Conservation (phyloP, 2,329 filamentous ascomycete genomes). For the Alternaria incomplexa region DNA sequence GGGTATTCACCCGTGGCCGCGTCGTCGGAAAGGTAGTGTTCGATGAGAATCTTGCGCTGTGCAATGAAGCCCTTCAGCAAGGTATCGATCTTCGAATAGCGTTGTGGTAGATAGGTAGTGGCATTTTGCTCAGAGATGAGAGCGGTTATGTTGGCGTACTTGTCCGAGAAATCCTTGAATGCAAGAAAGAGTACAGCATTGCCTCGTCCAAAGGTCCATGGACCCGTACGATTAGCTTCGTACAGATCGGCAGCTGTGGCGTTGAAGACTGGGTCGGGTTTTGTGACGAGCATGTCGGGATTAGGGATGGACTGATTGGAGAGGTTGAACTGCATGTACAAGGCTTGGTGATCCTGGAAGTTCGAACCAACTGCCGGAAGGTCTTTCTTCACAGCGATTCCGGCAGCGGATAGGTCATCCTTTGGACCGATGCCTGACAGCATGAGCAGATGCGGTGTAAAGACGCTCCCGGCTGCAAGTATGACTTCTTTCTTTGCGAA, state of each 20-base stretch:
- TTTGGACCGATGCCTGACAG: conserved; percentile 62
- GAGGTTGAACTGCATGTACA: conserved; percentile 9
- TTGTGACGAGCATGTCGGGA: conserved; percentile 7
- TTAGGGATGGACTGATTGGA: conserved; percentile 9
- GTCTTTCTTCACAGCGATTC: conserved; percentile 13
- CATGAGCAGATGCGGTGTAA: conserved; percentile 67
- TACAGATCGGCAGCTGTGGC: conserved; percentile 28
- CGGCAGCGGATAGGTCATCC: conserved; percentile 6
- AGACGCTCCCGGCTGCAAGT: conserved; percentile 61
- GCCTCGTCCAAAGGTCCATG: conserved; percentile 14
- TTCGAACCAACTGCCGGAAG: conserved; percentile 25
- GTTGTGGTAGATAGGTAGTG: conserved; percentile 10
- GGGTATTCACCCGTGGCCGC: conserved; percentile 34
- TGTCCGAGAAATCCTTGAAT: conserved; percentile 13
- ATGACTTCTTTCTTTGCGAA: conserved; percentile 57
- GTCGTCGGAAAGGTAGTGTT: conserved; percentile 12
- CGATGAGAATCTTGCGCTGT: conserved; percentile 16
- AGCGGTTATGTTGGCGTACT: conserved; percentile 6
- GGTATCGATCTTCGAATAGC: conserved; percentile 9
- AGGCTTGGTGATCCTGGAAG: conserved; percentile 26
- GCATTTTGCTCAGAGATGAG: conserved; percentile 14
- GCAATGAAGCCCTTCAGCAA: conserved; percentile 12
- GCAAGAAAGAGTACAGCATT: conserved; percentile 11
- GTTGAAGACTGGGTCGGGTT: conserved; percentile 30
- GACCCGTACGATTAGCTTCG: conserved; percentile 31